phyloP scores from a whole-genome alignment of 331 rosid species.

The Acacia pycnantha region DNA sequence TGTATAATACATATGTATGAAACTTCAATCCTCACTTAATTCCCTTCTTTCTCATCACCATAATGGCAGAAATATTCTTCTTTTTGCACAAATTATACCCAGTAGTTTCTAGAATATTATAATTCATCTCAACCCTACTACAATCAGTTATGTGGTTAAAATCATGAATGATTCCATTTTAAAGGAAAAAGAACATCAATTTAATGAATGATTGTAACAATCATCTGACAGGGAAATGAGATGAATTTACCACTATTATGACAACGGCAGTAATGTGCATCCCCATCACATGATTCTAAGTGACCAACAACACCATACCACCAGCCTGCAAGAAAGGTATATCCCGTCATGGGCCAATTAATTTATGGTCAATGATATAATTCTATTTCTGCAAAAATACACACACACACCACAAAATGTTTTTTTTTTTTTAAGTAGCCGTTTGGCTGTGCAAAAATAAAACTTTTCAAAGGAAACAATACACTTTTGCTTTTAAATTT shows the following conservation, averaged over 20 bases:
- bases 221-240: constrained; percentile 24
- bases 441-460: background rate
- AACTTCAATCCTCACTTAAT: constrained; percentile 7
- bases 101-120: constrained; percentile 1
- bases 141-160: constrained; percentile 9
- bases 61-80: constrained; percentile 17
- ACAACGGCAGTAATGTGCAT: constrained; percentile 62
- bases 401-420: background rate
- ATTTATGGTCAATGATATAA: background rate
- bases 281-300: constrained; percentile 70
- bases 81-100: background rate
- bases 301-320: constrained; percentile 88
- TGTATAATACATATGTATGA: constrained; percentile 9
- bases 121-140: constrained; percentile 16
- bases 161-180: constrained; percentile 26
- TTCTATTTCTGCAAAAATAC: background rate
- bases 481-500: background rate
- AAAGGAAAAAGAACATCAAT: constrained; percentile 17
- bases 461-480: background rate
- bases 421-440: background rate
- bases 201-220: constrained; percentile 16
- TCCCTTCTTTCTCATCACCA: constrained; percentile 13
- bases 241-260: constrained; percentile 59
- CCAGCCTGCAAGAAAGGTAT: constrained; percentile 68
- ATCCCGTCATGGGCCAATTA: constrained; percentile 24